A percentile compares a stretch with the other conserved stretches of the same genome.
Evolutionary conservation across 1,284 basidiomycete species (phyloP).

Genomic region (Trichosporon faecale): DNA sequence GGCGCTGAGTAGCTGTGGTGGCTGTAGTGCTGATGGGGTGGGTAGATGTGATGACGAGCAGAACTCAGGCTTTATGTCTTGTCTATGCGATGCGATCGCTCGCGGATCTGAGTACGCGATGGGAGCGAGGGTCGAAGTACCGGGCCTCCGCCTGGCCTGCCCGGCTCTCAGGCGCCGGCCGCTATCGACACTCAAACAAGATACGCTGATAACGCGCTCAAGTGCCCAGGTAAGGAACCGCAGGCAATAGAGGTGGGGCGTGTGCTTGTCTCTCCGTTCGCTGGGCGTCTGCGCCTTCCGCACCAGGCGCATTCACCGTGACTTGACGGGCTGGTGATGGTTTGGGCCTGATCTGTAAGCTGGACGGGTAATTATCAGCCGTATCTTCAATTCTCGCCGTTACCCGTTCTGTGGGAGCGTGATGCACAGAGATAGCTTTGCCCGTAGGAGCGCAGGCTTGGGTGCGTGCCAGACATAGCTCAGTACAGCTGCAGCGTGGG

Average conservation of each 20-base stretch:
- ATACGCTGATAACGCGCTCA: slow-evolving; percentile 5
- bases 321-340: not conserved
- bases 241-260: not conserved
- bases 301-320: not conserved
- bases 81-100: not conserved
- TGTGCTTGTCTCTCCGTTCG: not conserved
- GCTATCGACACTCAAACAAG: not conserved
- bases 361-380: not conserved
- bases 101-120: not conserved
- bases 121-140: not conserved
- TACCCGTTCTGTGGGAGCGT: not conserved
- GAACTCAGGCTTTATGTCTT: not conserved
- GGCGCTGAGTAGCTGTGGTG: not conserved
- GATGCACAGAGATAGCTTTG: not conserved
- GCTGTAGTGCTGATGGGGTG: not conserved
- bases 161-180: not conserved
- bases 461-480: not conserved
- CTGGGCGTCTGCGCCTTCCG: not conserved
- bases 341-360: not conserved
- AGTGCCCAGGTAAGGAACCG: not conserved
- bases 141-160: not conserved
- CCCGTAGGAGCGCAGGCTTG: not conserved
- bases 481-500: not conserved
- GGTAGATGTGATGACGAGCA: not conserved
- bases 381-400: not conserved